Percentiles rank a stretch among this genome's conserved stretches.
Evolutionary conservation across 2,329 filamentous ascomycete genomes (phyloP).

Genomic region (Thielaviopsis ethacetica): DNA sequence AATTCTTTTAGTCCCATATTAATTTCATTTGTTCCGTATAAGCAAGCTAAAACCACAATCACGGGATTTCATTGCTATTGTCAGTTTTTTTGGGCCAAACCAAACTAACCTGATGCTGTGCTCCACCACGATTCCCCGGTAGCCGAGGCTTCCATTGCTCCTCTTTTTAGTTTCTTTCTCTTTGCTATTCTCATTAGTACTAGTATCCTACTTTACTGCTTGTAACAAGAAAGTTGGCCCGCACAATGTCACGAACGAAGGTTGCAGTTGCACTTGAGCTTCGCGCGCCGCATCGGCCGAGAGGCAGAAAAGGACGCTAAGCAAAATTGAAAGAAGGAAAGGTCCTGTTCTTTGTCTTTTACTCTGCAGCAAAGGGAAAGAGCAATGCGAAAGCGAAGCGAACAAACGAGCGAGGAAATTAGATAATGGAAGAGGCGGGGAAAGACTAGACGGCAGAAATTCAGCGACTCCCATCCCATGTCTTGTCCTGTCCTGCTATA

Average conservation of each 20-base stretch:
- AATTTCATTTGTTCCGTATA: neutral
- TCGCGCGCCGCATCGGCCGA: neutral
- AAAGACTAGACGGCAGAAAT: neutral
- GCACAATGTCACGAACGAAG: neutral
- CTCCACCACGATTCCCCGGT: neutral
- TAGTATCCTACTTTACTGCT: no score
- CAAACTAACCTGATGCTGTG: no score
- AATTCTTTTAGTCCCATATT: neutral
- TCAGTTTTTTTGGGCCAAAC: neutral
- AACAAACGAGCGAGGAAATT: no score
- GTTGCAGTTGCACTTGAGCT: neutral
- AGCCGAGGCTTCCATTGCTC: neutral
- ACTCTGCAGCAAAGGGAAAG: neutral
- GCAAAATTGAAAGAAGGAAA: neutral
- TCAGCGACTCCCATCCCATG: neutral
- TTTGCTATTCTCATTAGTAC: no score
- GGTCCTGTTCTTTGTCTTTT: no score
- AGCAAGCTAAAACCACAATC: neutral
- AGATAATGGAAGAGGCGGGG: neutral
- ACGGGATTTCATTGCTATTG: neutral
- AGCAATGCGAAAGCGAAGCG: no score
- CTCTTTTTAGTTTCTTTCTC: neutral
- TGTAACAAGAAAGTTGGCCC: neutral
- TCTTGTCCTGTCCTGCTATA: no score
- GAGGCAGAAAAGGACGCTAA: neutral